Evolutionary conservation across 1,139 yeast species (phyloP).

Genomic region (Nakaseomyces bracarensis): DNA sequence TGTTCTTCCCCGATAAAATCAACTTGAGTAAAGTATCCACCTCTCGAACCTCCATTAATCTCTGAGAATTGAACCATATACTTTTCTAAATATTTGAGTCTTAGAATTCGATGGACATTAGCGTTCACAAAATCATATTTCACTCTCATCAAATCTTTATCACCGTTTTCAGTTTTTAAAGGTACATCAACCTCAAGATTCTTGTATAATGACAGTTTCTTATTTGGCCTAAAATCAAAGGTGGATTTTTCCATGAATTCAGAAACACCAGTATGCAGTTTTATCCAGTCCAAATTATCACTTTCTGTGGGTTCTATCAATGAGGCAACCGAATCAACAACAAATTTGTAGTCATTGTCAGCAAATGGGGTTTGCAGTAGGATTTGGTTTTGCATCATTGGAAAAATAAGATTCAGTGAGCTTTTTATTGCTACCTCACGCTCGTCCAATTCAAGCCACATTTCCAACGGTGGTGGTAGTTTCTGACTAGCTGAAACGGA

Average conservation of each 20-base stretch:
- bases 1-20: conserved; percentile 38
- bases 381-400: conserved; percentile 16
- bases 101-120: conserved; percentile 39
- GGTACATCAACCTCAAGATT: conserved; percentile 9
- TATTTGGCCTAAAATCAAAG: background rate
- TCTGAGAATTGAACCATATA: conserved; percentile 39
- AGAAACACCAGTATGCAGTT: conserved; percentile 10
- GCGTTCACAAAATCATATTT: conserved; percentile 40
- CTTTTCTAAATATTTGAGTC: conserved; percentile 35
- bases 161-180: conserved; percentile 25
- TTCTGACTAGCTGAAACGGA: conserved; percentile 19
- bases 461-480: conserved; percentile 43
- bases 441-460: conserved; percentile 45
- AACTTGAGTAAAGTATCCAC: conserved; percentile 45
- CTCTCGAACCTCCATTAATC: conserved; percentile 51
- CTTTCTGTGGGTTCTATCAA: conserved; percentile 8
- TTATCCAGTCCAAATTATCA: conserved; percentile 3
- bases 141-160: conserved; percentile 24
- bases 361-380: conserved; percentile 24
- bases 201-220: background rate
- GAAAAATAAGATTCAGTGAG: conserved; percentile 28
- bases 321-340: conserved; percentile 12
- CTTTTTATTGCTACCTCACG: conserved; percentile 37
- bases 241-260: conserved; percentile 5
- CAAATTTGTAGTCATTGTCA: conserved; percentile 23